Evolutionary conservation across 306 rosid species (phyloP).

Genomic region (Fagus crenata): DNA sequence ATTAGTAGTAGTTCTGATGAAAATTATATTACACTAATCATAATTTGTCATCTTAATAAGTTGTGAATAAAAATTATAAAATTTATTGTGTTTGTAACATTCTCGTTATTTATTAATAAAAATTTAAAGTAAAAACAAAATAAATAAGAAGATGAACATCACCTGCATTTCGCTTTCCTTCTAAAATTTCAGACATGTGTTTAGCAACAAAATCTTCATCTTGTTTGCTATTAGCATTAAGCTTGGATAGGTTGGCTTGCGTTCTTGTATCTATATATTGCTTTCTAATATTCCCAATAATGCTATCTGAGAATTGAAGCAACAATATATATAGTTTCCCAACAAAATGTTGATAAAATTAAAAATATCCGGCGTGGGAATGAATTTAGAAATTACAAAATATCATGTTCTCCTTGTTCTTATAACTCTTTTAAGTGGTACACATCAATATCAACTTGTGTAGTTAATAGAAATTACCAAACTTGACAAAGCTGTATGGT

Average conservation of each 20-base stretch:
- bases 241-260: slow-evolving; percentile 67
- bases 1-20: too few relatives aligned
- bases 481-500: slow-evolving; percentile 62
- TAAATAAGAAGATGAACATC: neutral
- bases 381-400: too few relatives aligned
- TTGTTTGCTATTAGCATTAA: slow-evolving; percentile 45
- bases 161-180: slow-evolving; percentile 35
- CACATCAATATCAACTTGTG: slow-evolving; percentile 1
- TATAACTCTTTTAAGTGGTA: slow-evolving; percentile 16
- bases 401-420: slow-evolving; percentile 5
- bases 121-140: neutral
- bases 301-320: slow-evolving; percentile 42
- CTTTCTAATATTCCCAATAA: slow-evolving; percentile 54
- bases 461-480: slow-evolving; percentile 52
- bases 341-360: slow-evolving; percentile 7
- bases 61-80: too few relatives aligned
- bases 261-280: slow-evolving; percentile 70
- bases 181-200: slow-evolving; percentile 42
- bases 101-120: neutral
- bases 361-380: neutral
- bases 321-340: slow-evolving; percentile 26
- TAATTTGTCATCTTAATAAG: too few relatives aligned
- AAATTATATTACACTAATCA: too few relatives aligned
- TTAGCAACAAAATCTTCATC: slow-evolving; percentile 47
- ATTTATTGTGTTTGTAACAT: too few relatives aligned